A percentile compares a stretch with the other conserved stretches of the same genome.
phyloP scores from a whole-genome alignment of 345 rosid genomes.

The Pistacia atlantica region DNA sequence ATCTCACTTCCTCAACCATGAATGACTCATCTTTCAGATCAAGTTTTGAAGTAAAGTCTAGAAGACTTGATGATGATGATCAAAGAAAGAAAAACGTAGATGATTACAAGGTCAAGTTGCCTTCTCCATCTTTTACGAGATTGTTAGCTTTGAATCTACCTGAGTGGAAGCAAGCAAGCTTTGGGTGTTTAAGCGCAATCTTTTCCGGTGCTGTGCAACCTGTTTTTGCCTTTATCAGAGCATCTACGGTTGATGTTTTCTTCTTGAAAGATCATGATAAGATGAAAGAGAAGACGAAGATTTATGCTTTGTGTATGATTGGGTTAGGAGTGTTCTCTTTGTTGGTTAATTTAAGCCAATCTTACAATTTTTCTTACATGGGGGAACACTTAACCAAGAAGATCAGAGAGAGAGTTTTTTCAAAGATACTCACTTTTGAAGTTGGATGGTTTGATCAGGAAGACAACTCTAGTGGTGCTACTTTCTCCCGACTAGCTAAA shows the following conservation, averaged over 20 bases:
- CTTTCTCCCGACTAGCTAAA: conserved; percentile 66
- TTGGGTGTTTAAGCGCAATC: conserved; percentile 57
- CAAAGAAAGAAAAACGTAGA: background rate
- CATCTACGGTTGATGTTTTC: conserved; percentile 55
- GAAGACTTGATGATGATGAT: conserved; percentile 31
- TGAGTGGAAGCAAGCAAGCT: conserved; percentile 67
- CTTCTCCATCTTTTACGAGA: conserved; percentile 56
- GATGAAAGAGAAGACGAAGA: conserved; percentile 52
- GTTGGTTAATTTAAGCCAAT: conserved; percentile 54
- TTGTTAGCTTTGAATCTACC: conserved; percentile 59
- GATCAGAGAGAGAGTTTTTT: conserved; percentile 67
- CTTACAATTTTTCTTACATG: conserved; percentile 67
- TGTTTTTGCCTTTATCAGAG: conserved; percentile 44
- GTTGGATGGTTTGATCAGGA: conserved; percentile 75
- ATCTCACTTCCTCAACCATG: background rate
- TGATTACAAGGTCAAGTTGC: conserved; percentile 7
- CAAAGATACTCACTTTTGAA: conserved; percentile 71
- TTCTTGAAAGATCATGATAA: conserved; percentile 49
- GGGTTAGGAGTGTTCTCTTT: conserved; percentile 51
- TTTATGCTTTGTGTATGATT: conserved; percentile 45
- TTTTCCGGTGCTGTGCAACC: conserved; percentile 73
- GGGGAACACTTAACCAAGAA: conserved; percentile 70
- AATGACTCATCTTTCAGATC: conserved; percentile 24
- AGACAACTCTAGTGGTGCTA: conserved; percentile 69
- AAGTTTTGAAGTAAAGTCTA: conserved; percentile 33